Base-by-base conservation (phyloP, 176 grass and related monocot species). In the Tillandsia leiboldiana region DNA sequence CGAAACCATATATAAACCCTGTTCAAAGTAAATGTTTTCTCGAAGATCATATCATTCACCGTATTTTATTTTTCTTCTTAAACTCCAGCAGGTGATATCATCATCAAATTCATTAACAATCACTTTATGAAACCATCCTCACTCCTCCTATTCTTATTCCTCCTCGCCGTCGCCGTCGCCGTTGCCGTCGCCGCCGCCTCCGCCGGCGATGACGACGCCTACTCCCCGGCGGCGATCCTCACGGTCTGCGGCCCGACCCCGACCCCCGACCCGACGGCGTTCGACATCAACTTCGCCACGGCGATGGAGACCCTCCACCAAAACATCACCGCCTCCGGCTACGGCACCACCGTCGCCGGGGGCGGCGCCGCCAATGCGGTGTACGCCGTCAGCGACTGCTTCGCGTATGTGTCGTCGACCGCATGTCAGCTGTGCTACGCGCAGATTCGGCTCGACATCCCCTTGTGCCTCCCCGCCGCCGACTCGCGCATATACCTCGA, bases 401-500 rank as follows among this genome's bases (percentile, higher is more conserved):
- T 87, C 20, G 74, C 53, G 13, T 96, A 96, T 72, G 84, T 90
- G n/a, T 87, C 91, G 50, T 26, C 54, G 0, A 85, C 76, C 11
- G 76, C 83, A 68, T 90, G 91, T 80, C 87, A 87, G 76, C 84
- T 96, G 65, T 96, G 91, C 79, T 96, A 90, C 68, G 76, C 73
- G 27, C 69, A 87, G 80, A 85, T 84, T 75, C 83, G 91, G 52
- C 58, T 87, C 11, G 90, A 96, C 73, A 75, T 96, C 50, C 91
- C 87, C 0, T 79, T 71, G 75, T 96, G 91, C 82, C 85, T 90
- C 27, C 91, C 91, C 0, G 68, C 81, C 9, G 56, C 27, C 67
- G 75, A 20, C 23, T 87, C 81, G 2, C 77, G 91, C 2, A 83
- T 96, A 67, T 90, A 81, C 52, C 63, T 90, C 53, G 91, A 96